These are phyloP conservation scores for Thelonectria blattea DNA, from an alignment of 2,329 filamentous ascomycete genomes.

Conservation along the genomic window DNA sequence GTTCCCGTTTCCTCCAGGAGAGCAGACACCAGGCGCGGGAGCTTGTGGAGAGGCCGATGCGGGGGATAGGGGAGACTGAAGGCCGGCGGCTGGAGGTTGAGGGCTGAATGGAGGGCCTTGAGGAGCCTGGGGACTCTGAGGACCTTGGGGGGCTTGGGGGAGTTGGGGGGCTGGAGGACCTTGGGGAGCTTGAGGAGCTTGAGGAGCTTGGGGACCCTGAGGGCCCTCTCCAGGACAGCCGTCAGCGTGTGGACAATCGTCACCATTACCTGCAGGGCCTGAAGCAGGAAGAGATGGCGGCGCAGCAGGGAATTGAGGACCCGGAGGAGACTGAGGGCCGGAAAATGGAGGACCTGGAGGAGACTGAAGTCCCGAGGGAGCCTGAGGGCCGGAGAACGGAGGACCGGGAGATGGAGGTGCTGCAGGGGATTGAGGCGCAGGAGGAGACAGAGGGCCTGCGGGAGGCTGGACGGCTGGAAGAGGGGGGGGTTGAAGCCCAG, in stretches of 20 bases:
- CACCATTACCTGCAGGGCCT: background rate
- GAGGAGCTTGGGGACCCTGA: too few species aligned
- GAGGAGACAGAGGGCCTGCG: background rate
- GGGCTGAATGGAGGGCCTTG: background rate
- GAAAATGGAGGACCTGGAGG: background rate
- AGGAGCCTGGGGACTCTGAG: background rate
- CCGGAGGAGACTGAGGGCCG: background rate
- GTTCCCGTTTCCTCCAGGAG: background rate
- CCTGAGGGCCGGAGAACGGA: background rate
- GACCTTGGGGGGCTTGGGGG: too few species aligned
- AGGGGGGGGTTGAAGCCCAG: background rate
- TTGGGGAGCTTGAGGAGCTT: too few species aligned
- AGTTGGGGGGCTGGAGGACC: too few species aligned
- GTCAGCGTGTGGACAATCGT: background rate
- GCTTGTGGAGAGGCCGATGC: background rate
- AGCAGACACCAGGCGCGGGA: background rate
- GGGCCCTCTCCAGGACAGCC: background rate
- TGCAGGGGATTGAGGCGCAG: background rate
- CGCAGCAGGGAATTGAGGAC: slow-evolving; percentile 1
- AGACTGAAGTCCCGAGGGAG: background rate
- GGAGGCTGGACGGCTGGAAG: background rate
- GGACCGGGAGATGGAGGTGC: background rate
- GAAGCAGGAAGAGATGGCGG: background rate
- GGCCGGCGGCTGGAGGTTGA: background rate
- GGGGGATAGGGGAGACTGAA: background rate